These are phyloP conservation scores for Besnoitia besnoiti DNA, from an alignment of 169 alveolate species.

Conservation along the genomic window DNA sequence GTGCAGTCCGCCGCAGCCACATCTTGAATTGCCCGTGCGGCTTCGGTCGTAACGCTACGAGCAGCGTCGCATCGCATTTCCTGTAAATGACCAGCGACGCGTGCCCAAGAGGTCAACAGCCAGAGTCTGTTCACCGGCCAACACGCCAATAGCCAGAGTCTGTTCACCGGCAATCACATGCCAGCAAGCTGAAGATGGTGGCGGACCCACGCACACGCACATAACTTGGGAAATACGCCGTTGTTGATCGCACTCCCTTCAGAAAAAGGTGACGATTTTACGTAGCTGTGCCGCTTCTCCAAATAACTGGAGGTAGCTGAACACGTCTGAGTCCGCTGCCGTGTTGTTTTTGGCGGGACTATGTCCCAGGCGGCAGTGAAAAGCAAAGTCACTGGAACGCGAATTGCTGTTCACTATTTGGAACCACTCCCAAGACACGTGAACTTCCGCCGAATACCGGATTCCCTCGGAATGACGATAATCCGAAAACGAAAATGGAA, in stretches of 20 bases:
- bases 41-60: neutral
- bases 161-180: neutral
- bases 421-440: neutral
- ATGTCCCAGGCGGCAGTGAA: neutral
- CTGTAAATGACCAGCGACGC: neutral
- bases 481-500: neutral
- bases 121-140: neutral
- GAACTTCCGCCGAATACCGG: neutral
- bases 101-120: neutral
- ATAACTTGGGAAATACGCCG: neutral
- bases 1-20: neutral
- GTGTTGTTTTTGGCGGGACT: neutral
- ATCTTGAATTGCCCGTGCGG: neutral
- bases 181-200: neutral
- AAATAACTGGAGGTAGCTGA: neutral
- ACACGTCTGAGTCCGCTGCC: neutral
- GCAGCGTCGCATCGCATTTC: neutral
- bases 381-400: neutral
- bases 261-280: neutral
- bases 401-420: neutral
- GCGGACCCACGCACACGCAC: neutral
- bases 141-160: neutral
- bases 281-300: neutral
- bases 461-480: neutral
- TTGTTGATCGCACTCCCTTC: neutral